These are phyloP conservation scores for Gynochthodes officinalis DNA, from an alignment of 257 asterid species.

Conservation along the genomic window DNA sequence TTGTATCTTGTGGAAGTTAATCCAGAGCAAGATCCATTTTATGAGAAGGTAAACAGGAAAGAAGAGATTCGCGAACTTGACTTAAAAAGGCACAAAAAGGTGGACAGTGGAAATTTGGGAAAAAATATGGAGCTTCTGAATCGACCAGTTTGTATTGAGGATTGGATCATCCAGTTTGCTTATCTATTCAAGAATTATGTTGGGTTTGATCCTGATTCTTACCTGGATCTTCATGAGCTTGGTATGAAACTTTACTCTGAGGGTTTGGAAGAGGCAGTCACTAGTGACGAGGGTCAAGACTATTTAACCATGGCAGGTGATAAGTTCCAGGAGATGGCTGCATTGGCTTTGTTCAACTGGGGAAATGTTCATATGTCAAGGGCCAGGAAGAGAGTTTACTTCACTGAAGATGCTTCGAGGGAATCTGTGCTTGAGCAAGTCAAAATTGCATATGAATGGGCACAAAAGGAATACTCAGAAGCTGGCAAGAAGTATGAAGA, in stretches of 20 bases:
- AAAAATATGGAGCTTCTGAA: constrained; percentile 28
- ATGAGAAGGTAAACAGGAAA: constrained; percentile 28
- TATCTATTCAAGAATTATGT: constrained; percentile 61
- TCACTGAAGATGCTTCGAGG: constrained; percentile 52
- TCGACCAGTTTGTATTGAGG: constrained; percentile 53
- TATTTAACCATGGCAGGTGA: constrained; percentile 58
- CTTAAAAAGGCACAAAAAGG: constrained; percentile 15
- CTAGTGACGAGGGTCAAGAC: constrained; percentile 83
- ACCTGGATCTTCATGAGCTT: constrained; percentile 67
- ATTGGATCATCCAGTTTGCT: constrained; percentile 82
- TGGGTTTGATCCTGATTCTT: constrained; percentile 71
- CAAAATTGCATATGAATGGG: constrained; percentile 64
- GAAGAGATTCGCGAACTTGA: constrained; percentile 19
- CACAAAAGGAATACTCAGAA: constrained; percentile 47
- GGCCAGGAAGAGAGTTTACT: constrained; percentile 62
- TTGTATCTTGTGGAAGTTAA: constrained; percentile 60
- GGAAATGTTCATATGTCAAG: constrained; percentile 79
- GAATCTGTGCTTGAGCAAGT: constrained; percentile 47
- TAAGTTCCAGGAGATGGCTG: constrained; percentile 80
- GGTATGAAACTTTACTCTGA: constrained; percentile 73
- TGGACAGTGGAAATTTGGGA: constrained; percentile 37
- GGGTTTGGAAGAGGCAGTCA: constrained; percentile 75
- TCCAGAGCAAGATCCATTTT: constrained; percentile 68
- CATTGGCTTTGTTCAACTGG: constrained; percentile 83
- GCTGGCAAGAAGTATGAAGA: constrained; percentile 75